Base-by-base conservation (phyloP, 441 rosid genomes). In the Gossypium davidsonii region DNA sequence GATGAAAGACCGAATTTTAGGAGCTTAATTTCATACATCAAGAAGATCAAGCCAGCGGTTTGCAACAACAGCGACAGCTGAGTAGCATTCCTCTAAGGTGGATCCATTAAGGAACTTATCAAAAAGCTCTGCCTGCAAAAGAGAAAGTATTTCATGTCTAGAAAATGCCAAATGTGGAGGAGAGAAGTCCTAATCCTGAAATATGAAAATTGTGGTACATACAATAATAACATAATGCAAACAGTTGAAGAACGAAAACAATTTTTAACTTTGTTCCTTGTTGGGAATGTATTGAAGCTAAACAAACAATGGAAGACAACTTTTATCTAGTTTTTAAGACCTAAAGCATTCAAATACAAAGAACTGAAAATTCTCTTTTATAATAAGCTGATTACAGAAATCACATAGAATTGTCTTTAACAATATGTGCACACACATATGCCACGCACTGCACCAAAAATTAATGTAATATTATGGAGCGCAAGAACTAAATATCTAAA, bases 41-140 rank as follows among this genome's bases (percentile, higher is more conserved):
- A 96, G 97, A 78, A 96, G 91, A 86, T 96, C 99, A 79, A 96
- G 98, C 99, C 99, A 93, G 74, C 93, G 89, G 75, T 96, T 86
- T 80, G 98, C 99, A 63, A 95, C 97, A 60, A 91, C 86, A 79
- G 99, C 98, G 70, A 96, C 99, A 78, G 93, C 89, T 59, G 86
- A 89, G 83, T 96, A 96, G 81, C 99, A 96, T 83, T 90, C 97
- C 79, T 89, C 94, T 66, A 96, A 85, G 73, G 97, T 90, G 76
- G 96, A 82, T 21, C 99, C 99, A 76, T 86, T 85, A 64, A 96
- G 97, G 78, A 95, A 93, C 82, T 96, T 96, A 82, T 96, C 92
- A 74, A 96, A 96, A 83, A 96, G 95, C 81, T 96, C 98, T 60
- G 97, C 97, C 99, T 96, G 88, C 76, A 69, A 73, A 73, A 67